phyloP scores from a whole-genome alignment of 305 asterid genomes.

The Fraxinus baroniana region DNA sequence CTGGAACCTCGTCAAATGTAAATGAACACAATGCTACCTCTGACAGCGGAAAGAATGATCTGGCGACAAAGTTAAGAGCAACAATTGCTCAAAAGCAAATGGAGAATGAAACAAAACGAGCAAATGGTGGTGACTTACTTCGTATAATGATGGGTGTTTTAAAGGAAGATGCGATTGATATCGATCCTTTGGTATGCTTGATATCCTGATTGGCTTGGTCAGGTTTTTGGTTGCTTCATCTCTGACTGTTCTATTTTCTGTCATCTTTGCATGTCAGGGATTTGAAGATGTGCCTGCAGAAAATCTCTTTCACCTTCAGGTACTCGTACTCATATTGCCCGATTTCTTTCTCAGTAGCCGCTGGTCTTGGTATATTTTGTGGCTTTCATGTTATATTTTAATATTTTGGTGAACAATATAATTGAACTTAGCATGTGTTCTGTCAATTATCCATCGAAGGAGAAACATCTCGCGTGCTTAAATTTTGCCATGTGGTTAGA shows the following conservation, averaged over 20 bases:
- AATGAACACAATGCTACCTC: conserved; percentile 46
- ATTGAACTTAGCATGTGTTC: not conserved
- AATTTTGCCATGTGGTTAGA: not conserved
- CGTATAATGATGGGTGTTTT: conserved; percentile 95
- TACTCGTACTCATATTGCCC: conserved; percentile 26
- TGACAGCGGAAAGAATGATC: conserved; percentile 71
- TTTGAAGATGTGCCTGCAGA: conserved; percentile 97
- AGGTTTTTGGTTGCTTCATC: conserved; percentile 20
- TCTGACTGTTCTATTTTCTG: conserved; percentile 26
- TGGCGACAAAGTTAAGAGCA: conserved; percentile 93
- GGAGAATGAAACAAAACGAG: conserved; percentile 75
- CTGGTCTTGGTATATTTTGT: conserved; percentile 10
- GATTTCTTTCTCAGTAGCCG: conserved; percentile 18
- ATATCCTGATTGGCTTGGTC: conserved; percentile 19
- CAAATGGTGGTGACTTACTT: conserved; percentile 80
- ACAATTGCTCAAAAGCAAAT: conserved; percentile 86
- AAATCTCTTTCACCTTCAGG: conserved; percentile 94
- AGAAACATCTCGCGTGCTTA: not conserved
- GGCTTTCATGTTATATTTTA: conserved; percentile 12
- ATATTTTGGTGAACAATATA: not conserved
- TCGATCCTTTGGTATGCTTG: conserved; percentile 68
- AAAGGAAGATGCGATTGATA: conserved; percentile 89
- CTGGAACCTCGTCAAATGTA: conserved; percentile 73
- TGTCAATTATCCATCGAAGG: conserved; percentile 1
- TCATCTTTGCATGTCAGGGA: conserved; percentile 52